These are phyloP conservation scores for Mimosa pudica DNA, from an alignment of 306 rosid genomes.

Conservation along the genomic window DNA sequence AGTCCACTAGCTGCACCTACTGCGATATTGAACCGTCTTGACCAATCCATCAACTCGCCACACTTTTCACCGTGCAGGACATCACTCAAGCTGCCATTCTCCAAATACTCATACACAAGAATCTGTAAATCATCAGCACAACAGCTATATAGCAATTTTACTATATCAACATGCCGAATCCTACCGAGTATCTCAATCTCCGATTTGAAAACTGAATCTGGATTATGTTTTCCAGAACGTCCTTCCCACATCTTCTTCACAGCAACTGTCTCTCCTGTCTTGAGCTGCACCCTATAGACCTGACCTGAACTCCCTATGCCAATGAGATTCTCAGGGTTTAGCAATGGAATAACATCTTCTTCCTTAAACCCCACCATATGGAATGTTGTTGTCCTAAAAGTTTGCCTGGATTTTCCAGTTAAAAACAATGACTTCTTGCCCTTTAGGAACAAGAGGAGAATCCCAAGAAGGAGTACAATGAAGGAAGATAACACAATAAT, in stretches of 20 bases:
- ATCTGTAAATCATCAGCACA: constrained; percentile 57
- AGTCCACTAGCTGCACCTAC: constrained; percentile 44
- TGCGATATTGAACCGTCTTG: constrained; percentile 43
- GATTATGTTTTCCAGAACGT: constrained; percentile 27
- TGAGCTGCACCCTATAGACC: constrained; percentile 61
- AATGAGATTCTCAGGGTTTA: constrained; percentile 54
- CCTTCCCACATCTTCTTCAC: constrained; percentile 71
- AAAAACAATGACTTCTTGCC: constrained; percentile 34
- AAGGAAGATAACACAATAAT: constrained; percentile 39
- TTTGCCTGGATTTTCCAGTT: constrained; percentile 41
- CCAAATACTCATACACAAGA: constrained; percentile 66
- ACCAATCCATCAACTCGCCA: constrained; percentile 43
- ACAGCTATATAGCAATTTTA: constrained; percentile 71
- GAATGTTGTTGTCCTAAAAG: constrained; percentile 51
- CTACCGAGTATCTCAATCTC: constrained; percentile 76
- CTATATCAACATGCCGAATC: constrained; percentile 78
- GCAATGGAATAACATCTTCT: constrained; percentile 54
- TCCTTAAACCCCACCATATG: constrained; percentile 62
- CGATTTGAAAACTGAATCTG: constrained; percentile 55
- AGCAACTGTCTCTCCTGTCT: constrained; percentile 66
- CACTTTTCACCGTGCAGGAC: constrained; percentile 57
- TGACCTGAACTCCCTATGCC: constrained; percentile 78
- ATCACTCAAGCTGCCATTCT: constrained; percentile 37
- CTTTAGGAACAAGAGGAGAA: constrained; percentile 50
- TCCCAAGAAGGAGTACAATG: constrained; percentile 44